Conservation (phyloP, 768 basidiomycete genomes). For the Pleurotus tuoliensis region DNA sequence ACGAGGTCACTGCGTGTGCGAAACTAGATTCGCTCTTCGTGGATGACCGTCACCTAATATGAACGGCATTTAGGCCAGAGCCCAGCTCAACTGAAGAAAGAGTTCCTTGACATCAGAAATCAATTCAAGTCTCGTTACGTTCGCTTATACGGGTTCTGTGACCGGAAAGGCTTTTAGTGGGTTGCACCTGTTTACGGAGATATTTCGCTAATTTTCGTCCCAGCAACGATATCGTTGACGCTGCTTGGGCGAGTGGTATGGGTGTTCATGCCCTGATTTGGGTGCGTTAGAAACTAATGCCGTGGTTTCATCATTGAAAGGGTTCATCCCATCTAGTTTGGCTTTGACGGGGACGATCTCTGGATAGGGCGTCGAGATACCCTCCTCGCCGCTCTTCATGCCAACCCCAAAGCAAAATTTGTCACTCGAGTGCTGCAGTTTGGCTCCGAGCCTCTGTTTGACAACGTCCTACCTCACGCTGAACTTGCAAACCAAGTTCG, state of each 20-base stretch:
- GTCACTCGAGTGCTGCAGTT: conserved; percentile 55
- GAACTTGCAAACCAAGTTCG: conserved; percentile 43
- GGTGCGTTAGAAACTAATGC: conserved; percentile 30
- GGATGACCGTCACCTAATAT: no score
- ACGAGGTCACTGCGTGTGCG: conserved; percentile 56
- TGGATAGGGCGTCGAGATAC: conserved; percentile 44
- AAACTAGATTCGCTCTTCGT: conserved; percentile 1
- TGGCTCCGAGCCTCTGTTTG: conserved; percentile 56
- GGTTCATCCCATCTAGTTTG: conserved; percentile 22
- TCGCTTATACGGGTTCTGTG: conserved; percentile 36
- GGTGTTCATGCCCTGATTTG: conserved; percentile 62
- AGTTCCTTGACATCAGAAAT: conserved; percentile 53
- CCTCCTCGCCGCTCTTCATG: conserved; percentile 39
- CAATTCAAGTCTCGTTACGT: conserved; percentile 54
- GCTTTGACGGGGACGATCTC: conserved; percentile 30
- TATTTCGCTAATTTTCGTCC: neutral
- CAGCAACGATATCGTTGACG: conserved; percentile 47
- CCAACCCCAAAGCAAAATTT: conserved; percentile 48
- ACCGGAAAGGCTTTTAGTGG: conserved; percentile 31
- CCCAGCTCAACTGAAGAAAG: conserved; percentile 33
- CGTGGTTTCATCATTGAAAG: neutral
- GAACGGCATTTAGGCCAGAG: conserved; percentile 40
- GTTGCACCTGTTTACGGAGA: neutral
- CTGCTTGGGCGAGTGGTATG: conserved; percentile 47
- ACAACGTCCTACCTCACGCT: conserved; percentile 38